Evolutionary conservation across 371 early-diverging fungal genomes (phyloP), one percentile per base, ranked within the genome.

Genomic region (Chytridium lagenaria): DNA sequence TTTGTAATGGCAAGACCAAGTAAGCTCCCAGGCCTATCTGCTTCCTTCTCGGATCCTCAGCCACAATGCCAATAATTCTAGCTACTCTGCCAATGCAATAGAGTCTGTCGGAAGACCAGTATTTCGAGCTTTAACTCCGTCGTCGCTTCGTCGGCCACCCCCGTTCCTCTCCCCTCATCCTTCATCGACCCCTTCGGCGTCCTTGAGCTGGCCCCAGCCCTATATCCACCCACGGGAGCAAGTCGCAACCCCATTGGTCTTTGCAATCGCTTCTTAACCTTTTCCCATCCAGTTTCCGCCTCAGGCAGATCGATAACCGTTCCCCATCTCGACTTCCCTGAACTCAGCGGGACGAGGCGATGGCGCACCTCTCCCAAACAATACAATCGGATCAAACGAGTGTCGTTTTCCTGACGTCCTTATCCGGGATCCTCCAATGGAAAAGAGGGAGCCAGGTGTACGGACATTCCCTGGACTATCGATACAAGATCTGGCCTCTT

Each of bases 1-100:
- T 66, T 28, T 66, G 66, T n/a, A 66, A 28, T 5, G 66, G 66
- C 66, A 66, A 26, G 28, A 66, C 66, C 5, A 66, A 28, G 49
- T 66, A 66, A 2, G 44, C 66, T 5, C 38, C 38, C 10, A 66
- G 44, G 40, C 66, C 66, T 5, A 66, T 40, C 66, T 66, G 66
- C 66, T 38, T 44, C 38, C 34, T 7, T 28, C 66, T 37, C 23
- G 66, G 44, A 44, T 66, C 66, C 5, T 66, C 66, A 28, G 66
- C 66, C 16, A 44, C 66, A 16, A 38, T 38, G 15, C 26, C 15
- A 38, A 66, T 66, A 19, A 66, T 61, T 23, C 61, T 61, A 2
- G 36, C 61, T 22, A 61, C 5, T 26, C 34, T 34, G 3, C 61
- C 3, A 61, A 23, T 5, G 37, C 61, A 15, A 33, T 12, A 28